Evolutionary conservation across 2,329 filamentous ascomycete genomes (phyloP).

Genomic region (Leptographium flavum): DNA sequence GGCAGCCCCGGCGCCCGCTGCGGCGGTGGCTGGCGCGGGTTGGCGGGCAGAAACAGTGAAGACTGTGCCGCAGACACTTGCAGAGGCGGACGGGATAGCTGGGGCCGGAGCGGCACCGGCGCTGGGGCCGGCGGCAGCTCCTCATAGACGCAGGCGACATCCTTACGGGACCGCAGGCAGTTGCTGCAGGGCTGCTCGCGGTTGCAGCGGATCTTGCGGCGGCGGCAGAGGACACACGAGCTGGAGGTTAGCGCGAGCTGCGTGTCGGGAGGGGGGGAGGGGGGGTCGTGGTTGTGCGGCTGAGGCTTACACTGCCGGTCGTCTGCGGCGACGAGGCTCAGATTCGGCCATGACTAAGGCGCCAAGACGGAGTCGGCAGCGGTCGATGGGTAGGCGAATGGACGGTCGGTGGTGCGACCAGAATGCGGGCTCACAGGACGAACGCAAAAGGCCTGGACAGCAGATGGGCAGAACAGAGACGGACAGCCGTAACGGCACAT

Average conservation of each 20-base stretch:
- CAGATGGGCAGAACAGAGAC: too few species aligned
- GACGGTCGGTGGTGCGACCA: neutral
- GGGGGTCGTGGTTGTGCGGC: too few species aligned
- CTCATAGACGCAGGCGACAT: slow-evolving; percentile 6
- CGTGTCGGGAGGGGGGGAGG: neutral
- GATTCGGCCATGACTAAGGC: slow-evolving; percentile 7
- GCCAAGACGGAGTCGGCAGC: neutral
- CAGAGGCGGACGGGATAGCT: too few species aligned
- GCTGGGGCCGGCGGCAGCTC: neutral
- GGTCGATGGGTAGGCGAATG: neutral
- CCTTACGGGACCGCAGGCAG: slow-evolving; percentile 19
- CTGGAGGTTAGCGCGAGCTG: neutral
- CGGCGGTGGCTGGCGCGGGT: neutral
- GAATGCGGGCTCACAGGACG: too few species aligned
- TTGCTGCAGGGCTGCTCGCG: slow-evolving; percentile 25
- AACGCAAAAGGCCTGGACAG: too few species aligned
- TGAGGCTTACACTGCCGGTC: slow-evolving; percentile 7
- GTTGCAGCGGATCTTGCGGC: slow-evolving; percentile 28
- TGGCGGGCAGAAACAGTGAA: too few species aligned
- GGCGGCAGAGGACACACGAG: slow-evolving; percentile 19
- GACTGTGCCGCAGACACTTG: too few species aligned
- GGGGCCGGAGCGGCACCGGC: neutral
- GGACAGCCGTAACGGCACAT: too few species aligned
- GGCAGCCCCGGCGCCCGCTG: neutral
- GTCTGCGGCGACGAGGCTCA: slow-evolving; percentile 8